Conservation (phyloP, 805 yeast genomes). For the Candida succiphila region DNA sequence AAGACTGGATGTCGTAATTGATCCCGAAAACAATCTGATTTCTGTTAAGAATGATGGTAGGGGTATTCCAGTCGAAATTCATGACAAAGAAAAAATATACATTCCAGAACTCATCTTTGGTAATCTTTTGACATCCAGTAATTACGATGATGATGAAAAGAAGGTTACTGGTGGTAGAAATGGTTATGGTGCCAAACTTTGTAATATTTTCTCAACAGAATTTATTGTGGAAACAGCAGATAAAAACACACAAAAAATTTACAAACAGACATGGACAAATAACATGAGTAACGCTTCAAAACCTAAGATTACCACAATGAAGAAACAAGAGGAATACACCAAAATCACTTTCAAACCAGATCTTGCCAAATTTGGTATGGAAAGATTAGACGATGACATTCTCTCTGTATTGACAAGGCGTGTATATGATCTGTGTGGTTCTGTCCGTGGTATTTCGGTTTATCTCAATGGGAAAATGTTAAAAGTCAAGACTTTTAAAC, state of each 20-base stretch:
- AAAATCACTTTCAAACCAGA: slow-evolving; percentile 86
- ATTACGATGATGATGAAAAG: slow-evolving; percentile 90
- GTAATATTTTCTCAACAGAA: slow-evolving; percentile 89
- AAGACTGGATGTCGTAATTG: slow-evolving; percentile 72
- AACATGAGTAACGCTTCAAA: slow-evolving; percentile 76
- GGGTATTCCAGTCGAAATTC: slow-evolving; percentile 94
- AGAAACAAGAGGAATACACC: slow-evolving; percentile 65
- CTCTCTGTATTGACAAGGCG: slow-evolving; percentile 82
- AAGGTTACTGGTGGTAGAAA: slow-evolving; percentile 98
- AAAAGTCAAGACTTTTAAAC: slow-evolving; percentile 66
- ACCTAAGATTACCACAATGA: slow-evolving; percentile 57
- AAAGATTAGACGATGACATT: slow-evolving; percentile 70
- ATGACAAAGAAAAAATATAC: slow-evolving; percentile 81
- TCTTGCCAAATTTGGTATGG: slow-evolving; percentile 76
- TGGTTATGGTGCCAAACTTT: slow-evolving; percentile 95
- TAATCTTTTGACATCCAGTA: slow-evolving; percentile 85
- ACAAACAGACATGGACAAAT: slow-evolving; percentile 76
- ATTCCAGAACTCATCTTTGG: slow-evolving; percentile 97
- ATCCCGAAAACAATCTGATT: slow-evolving; percentile 63
- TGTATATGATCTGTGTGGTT: slow-evolving; percentile 92
- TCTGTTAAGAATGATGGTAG: slow-evolving; percentile 86
- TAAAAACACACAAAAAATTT: slow-evolving; percentile 45
- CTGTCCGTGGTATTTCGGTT: slow-evolving; percentile 75
- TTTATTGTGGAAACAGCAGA: slow-evolving; percentile 89
- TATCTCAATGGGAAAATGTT: slow-evolving; percentile 66